Evolutionary conservation across 495 filamentous ascomycete genomes (phyloP).

Genomic region (Tuber magnatum): DNA sequence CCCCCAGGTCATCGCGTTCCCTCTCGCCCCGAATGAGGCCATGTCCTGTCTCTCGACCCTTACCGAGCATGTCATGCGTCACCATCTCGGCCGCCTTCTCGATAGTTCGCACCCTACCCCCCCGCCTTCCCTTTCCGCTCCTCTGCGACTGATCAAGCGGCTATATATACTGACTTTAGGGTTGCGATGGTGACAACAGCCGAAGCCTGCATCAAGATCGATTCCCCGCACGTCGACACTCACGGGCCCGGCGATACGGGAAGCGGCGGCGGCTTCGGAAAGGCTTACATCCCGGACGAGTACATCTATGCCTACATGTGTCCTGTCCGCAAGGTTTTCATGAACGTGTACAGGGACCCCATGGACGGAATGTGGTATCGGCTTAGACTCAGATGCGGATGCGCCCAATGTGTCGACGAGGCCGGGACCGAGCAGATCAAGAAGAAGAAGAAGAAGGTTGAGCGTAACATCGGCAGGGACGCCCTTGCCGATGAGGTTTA

Average conservation of each 20-base stretch:
- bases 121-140: not conserved
- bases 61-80: constrained; percentile 2
- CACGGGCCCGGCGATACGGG: not conserved
- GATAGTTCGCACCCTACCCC: not conserved
- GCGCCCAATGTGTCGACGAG: not conserved
- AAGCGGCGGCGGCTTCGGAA: not conserved
- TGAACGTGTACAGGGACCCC: not conserved
- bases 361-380: constrained; percentile 1
- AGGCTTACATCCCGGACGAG: not conserved
- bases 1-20: not conserved
- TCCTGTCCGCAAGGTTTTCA: not conserved
- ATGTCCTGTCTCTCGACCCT: not conserved
- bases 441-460: not conserved
- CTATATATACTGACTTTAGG: not conserved
- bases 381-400: not conserved
- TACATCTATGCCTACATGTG: not conserved
- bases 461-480: not conserved
- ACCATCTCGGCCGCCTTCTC: not conserved
- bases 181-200: not conserved
- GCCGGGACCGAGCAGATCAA: not conserved
- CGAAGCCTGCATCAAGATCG: not conserved
- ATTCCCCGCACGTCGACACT: not conserved
- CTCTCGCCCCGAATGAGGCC: not conserved
- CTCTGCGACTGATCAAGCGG: not conserved
- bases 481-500: not conserved